These are phyloP conservation scores for Colletotrichum sansevieriae DNA, from an alignment of 2,329 filamentous ascomycete species.

Conservation along the genomic window DNA sequence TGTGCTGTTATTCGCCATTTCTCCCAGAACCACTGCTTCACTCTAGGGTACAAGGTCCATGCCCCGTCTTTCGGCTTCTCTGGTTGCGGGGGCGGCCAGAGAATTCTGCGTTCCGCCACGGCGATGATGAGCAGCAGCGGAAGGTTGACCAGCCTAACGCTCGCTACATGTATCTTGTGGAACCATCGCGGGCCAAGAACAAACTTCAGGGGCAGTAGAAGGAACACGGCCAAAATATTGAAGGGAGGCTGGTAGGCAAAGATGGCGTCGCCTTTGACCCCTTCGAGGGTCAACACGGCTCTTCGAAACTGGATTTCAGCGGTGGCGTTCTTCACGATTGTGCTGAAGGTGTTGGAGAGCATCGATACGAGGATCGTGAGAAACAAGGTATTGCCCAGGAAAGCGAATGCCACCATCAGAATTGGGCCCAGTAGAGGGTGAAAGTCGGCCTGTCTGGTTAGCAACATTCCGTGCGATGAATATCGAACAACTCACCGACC, in stretches of 20 bases:
- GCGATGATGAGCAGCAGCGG: slow-evolving; percentile 81
- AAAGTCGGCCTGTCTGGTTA: slow-evolving; percentile 69
- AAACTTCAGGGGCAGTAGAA: slow-evolving; percentile 83
- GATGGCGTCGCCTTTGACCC: slow-evolving; percentile 86
- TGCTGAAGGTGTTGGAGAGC: slow-evolving; percentile 86
- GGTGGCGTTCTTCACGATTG: slow-evolving; percentile 80
- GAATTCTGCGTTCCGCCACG: slow-evolving; percentile 75
- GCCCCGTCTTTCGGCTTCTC: slow-evolving; percentile 41
- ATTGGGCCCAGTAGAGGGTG: slow-evolving; percentile 84
- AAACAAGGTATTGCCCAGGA: slow-evolving; percentile 88
- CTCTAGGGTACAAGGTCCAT: slow-evolving; percentile 45
- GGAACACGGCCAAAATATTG: slow-evolving; percentile 81
- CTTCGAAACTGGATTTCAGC: slow-evolving; percentile 88
- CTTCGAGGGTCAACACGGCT: slow-evolving; percentile 85
- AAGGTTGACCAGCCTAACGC: slow-evolving; percentile 80
- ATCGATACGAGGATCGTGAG: slow-evolving; percentile 91
- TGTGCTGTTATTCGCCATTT: slow-evolving; percentile 78
- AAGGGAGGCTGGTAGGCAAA: slow-evolving; percentile 88
- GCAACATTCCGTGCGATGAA: slow-evolving; percentile 24
- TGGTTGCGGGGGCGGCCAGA: slow-evolving; percentile 64
- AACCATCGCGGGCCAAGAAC: slow-evolving; percentile 87
- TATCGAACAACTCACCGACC: slow-evolving; percentile 57
- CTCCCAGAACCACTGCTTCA: slow-evolving; percentile 70
- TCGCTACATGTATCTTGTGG: slow-evolving; percentile 87
- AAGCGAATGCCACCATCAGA: slow-evolving; percentile 86